A percentile compares a stretch with the other conserved stretches of the same genome.
Evolutionary conservation across 768 basidiomycete genomes (phyloP).

Genomic region (Mrakia frigida): DNA sequence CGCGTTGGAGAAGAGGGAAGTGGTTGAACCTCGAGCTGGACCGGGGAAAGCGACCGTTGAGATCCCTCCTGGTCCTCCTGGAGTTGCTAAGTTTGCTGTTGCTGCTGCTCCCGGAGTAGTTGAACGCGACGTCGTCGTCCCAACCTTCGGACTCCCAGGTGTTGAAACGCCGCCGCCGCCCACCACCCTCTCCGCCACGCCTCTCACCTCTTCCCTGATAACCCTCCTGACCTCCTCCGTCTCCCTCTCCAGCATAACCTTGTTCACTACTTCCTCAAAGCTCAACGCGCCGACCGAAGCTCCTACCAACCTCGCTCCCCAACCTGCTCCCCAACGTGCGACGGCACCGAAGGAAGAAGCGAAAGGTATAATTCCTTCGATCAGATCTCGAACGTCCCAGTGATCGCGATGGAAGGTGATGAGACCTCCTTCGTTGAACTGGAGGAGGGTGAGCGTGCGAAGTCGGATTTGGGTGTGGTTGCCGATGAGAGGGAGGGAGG

Average conservation of each 20-base stretch:
- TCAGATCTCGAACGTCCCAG: conserved; percentile 27
- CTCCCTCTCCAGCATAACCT: neutral
- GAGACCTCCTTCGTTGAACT: conserved; percentile 26
- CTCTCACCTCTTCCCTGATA: neutral
- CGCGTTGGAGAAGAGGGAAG: neutral
- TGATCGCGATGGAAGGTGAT: conserved; percentile 29
- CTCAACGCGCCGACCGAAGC: neutral
- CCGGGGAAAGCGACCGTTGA: neutral
- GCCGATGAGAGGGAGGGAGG: conserved; percentile 13
- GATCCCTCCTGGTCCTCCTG: neutral
- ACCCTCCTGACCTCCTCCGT: neutral
- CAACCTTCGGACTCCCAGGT: neutral
- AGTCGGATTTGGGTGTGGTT: conserved; percentile 21
- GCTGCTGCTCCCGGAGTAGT: neutral
- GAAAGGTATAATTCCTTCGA: conserved; percentile 20
- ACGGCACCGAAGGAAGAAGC: neutral
- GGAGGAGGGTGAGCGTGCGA: conserved; percentile 20
- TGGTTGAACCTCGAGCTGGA: neutral
- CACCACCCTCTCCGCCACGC: neutral
- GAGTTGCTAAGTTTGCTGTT: too few relatives aligned
- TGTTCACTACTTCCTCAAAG: neutral
- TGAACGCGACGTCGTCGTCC: neutral
- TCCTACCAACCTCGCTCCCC: neutral
- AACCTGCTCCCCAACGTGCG: conserved; percentile 14
- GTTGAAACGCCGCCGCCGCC: neutral